These are phyloP conservation scores for Candida gigantensis DNA, from an alignment of 1,139 yeast species.

Conservation along the genomic window DNA sequence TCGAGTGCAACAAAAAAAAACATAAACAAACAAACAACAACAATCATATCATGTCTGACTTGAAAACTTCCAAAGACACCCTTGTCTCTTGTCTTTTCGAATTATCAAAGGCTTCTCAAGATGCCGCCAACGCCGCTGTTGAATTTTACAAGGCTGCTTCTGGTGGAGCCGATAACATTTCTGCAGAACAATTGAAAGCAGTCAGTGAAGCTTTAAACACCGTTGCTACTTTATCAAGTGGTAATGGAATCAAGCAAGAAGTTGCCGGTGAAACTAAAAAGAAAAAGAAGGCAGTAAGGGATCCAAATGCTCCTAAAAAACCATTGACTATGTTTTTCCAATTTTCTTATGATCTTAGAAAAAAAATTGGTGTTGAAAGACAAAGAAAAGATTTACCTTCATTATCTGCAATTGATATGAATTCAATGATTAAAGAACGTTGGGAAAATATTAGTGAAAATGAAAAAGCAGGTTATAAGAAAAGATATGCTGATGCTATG, in stretches of 20 bases:
- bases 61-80: constrained; percentile 47
- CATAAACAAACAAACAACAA: too few relatives aligned
- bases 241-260: constrained; percentile 23
- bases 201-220: constrained; percentile 29
- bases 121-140: constrained; percentile 67
- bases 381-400: constrained; percentile 58
- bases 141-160: constrained; percentile 63
- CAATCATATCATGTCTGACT: constrained; percentile 37
- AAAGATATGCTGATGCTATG: constrained; percentile 66
- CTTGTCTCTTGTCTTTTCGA: constrained; percentile 78
- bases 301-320: constrained; percentile 65
- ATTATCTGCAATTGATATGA: constrained; percentile 71
- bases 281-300: constrained; percentile 53
- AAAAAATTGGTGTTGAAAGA: constrained; percentile 65
- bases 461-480: constrained; percentile 77
- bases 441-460: constrained; percentile 71
- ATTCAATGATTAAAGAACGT: constrained; percentile 72
- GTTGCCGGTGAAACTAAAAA: constrained; percentile 20
- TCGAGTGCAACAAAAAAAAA: constrained; percentile 1
- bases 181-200: constrained; percentile 34
- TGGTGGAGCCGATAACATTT: constrained; percentile 28
- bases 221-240: constrained; percentile 19
- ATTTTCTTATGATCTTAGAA: constrained; percentile 66
- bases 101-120: constrained; percentile 77
- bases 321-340: constrained; percentile 82